Base-by-base conservation (phyloP, 2,329 filamentous ascomycete species). In the Chaetomium globosum region DNA sequence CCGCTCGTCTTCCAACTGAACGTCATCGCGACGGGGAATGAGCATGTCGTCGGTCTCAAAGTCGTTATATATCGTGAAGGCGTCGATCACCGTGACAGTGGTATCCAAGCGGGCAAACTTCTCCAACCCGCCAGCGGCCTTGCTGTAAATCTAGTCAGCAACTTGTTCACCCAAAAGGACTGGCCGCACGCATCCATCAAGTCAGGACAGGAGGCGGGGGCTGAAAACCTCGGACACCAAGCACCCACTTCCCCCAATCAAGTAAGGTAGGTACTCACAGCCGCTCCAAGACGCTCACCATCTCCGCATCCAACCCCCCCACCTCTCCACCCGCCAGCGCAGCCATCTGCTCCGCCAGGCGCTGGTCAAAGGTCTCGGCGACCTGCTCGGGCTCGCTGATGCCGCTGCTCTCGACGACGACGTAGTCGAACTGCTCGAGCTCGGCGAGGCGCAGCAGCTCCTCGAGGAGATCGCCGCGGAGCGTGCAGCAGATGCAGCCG, bases 361-460 rank as follows among this genome's bases (percentile, higher is more conserved):
- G 71, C 53, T 74, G 71, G 53, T 64, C 33, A 5, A 91, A 91
- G 0, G 88, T 91, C 78, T 91, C 89, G 0, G 89, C 89, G 0
- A 92, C 89, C 70, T 91, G 89, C 77, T 89, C 87, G 0, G 87
- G 88, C 74, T 90, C 88, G 69, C 88, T 90, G 68, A 91, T 89
- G 0, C 89, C 87, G 2, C 84, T 89, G 72, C 87, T 90, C 74
- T 91, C 89, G 51, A 90, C 89, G 48, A 91, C 79, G 30, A 91
- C 85, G 73, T 92, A 91, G 73, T 92, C 87, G 46, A 91, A 88
- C 58, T 83, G 79, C 21, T 85, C 82, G 0, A 86, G 80, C 71
- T 87, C 83, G 0, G 88, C 82, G 1, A 92, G 79, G 0, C 82
- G 82, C 0, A 88, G 88, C 0, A 92, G 82, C 73, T 92, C 89